Evolutionary conservation across 2,329 filamentous ascomycete species (phyloP).

Genomic region (Ophiostoma australiae): DNA sequence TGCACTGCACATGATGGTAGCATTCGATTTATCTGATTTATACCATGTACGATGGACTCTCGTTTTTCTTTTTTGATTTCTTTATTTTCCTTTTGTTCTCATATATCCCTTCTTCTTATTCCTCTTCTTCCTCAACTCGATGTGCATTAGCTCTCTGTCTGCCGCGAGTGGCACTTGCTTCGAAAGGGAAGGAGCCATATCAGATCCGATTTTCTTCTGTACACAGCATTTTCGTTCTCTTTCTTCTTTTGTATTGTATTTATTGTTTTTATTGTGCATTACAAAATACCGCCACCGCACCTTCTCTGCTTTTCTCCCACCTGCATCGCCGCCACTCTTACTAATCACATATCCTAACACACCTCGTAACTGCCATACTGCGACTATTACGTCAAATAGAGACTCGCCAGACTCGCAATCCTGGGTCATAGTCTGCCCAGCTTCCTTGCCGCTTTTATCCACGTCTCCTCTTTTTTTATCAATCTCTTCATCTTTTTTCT

Average conservation of each 20-base stretch:
- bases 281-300: too few species aligned
- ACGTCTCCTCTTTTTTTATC: slow-evolving; percentile 16
- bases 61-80: background rate
- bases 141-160: slow-evolving; percentile 6
- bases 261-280: background rate
- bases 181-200: slow-evolving; percentile 3
- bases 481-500: slow-evolving; percentile 4
- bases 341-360: too few species aligned
- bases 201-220: background rate
- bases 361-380: too few species aligned
- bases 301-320: too few species aligned
- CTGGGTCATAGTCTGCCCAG: background rate
- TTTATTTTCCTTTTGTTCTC: background rate
- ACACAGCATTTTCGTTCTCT: background rate
- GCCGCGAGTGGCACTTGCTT: slow-evolving; percentile 8
- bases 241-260: background rate
- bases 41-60: background rate
- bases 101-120: background rate
- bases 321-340: too few species aligned
- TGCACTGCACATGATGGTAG: background rate
- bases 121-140: background rate
- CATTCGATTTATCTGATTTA: background rate
- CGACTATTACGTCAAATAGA: background rate
- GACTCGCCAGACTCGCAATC: background rate
- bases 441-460: background rate